These are phyloP conservation scores for Brassica napus DNA, from an alignment of 345 rosid genomes.

Conservation along the genomic window Da-Ae NC_063439.1:21596001-21596500, in stretches of 20 bases:
- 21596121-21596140: slow-evolving; percentile 62
- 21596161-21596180: slow-evolving; percentile 72
- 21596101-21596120: slow-evolving; percentile 56
- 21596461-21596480: slow-evolving; percentile 56
- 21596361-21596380: slow-evolving; percentile 83
- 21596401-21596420: slow-evolving; percentile 90
- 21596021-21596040: slow-evolving; percentile 76
- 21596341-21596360: slow-evolving; percentile 67
- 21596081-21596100: slow-evolving; percentile 47
- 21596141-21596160: slow-evolving; percentile 57
- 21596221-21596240: not conserved
- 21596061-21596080: slow-evolving; percentile 44
- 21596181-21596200: slow-evolving; percentile 59
- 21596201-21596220: not conserved
- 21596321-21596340: slow-evolving; percentile 46
- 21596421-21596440: slow-evolving; percentile 90
- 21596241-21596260: not conserved
- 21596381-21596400: slow-evolving; percentile 73
- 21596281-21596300: not conserved
- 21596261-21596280: not conserved
- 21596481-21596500: not conserved
- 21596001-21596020: slow-evolving; percentile 90
- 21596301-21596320: not conserved
- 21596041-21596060: slow-evolving; percentile 63
- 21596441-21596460: slow-evolving; percentile 56